phyloP scores from a whole-genome alignment of 169 alveolate species.

The Plasmodium vinckei region DNA sequence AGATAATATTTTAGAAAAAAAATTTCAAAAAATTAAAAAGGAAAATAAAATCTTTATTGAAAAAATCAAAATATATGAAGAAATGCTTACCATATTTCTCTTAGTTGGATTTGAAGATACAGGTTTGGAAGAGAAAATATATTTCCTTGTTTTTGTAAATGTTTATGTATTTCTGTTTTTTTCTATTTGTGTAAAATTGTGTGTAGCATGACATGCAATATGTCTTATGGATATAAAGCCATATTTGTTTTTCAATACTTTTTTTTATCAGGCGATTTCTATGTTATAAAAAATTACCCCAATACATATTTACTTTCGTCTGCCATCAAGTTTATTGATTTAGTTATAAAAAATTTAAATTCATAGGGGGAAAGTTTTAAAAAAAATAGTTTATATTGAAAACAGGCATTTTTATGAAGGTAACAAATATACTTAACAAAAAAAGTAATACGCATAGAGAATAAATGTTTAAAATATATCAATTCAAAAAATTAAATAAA shows the following conservation, averaged over 20 bases:
- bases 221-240: not conserved
- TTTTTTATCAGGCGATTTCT: conserved; percentile 55
- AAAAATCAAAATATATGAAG: conserved; percentile 53
- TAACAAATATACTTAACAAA: not conserved
- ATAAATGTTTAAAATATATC: too few relatives aligned
- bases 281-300: conserved; percentile 64
- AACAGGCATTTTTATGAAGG: not conserved
- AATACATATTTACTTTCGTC: conserved; percentile 60
- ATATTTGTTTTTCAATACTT: not conserved
- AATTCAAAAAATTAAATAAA: too few relatives aligned
- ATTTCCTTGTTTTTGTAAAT: not conserved
- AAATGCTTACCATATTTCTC: conserved; percentile 55
- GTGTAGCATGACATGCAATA: not conserved
- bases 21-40: conserved; percentile 66
- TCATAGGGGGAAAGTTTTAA: not conserved
- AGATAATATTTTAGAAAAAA: conserved; percentile 66
- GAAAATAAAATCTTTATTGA: conserved; percentile 69
- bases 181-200: not conserved
- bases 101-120: conserved; percentile 75
- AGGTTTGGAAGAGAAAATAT: conserved; percentile 10
- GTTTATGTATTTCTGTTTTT: not conserved
- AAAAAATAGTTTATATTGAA: too few relatives aligned
- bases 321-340: conserved; percentile 68
- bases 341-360: conserved; percentile 36
- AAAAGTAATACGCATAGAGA: too few relatives aligned